phyloP scores from a whole-genome alignment of 1,284 basidiomycete genomes.

The Rhodotorula sp. region DNA sequence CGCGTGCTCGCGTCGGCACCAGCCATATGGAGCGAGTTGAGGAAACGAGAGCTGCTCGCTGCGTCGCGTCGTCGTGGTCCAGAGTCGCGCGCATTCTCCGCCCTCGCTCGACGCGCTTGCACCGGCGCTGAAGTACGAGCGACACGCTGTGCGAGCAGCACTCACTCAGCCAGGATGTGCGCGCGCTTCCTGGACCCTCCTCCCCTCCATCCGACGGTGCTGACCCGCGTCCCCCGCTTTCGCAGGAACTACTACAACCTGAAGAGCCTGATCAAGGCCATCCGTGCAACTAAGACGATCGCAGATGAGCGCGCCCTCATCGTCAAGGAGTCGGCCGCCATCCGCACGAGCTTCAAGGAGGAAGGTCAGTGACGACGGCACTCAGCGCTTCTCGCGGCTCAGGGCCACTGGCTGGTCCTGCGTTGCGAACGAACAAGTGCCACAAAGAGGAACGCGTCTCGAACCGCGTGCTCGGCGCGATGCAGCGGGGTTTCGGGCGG shows the following conservation, averaged over 20 bases:
- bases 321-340: slow-evolving; percentile 96
- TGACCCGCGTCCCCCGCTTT: no score
- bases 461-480: not conserved
- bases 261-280: slow-evolving; percentile 53
- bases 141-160: no score
- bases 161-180: not conserved
- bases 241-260: slow-evolving; percentile 39
- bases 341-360: slow-evolving; percentile 95
- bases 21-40: no score
- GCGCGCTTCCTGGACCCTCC: not conserved
- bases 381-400: not conserved
- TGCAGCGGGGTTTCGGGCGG: not conserved
- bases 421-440: no score
- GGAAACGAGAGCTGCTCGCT: no score
- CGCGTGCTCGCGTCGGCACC: no score
- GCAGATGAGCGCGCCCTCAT: slow-evolving; percentile 97
- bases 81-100: no score
- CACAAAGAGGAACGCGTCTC: not conserved
- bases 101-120: no score
- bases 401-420: not conserved
- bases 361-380: slow-evolving; percentile 56
- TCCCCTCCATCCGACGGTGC: no score
- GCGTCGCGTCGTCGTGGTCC: no score
- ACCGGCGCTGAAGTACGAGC: no score
- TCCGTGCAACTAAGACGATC: slow-evolving; percentile 71